Conservation (phyloP, 192 early-diverging fungal species). For the Hyaloraphidium curvatum region DNA sequence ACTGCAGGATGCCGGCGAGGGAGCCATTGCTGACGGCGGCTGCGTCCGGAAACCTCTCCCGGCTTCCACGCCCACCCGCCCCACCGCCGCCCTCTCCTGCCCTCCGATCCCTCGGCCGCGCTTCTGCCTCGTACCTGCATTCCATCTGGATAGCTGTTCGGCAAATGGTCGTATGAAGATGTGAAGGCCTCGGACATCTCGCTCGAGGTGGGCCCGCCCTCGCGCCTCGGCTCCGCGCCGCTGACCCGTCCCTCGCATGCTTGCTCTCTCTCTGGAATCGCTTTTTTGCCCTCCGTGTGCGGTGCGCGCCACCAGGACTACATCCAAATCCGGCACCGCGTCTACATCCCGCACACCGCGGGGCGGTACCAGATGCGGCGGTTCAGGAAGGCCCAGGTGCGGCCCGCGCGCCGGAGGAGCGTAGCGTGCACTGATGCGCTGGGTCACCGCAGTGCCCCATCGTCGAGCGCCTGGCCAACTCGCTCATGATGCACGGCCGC, state of each 20-base stretch:
- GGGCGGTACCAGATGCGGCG: slow-evolving; percentile 92
- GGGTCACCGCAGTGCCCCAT: slow-evolving; percentile 60
- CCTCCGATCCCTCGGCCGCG: too few species aligned
- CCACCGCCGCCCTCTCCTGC: too few species aligned
- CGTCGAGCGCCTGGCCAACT: slow-evolving; percentile 95
- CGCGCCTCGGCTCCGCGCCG: background rate
- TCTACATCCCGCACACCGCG: slow-evolving; percentile 96
- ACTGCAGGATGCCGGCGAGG: too few species aligned
- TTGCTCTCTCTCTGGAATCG: background rate
- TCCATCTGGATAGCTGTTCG: too few species aligned
- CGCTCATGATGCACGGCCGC: slow-evolving; percentile 98
- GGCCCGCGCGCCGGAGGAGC: too few species aligned
- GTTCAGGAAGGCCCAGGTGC: slow-evolving; percentile 90
- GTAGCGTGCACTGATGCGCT: background rate
- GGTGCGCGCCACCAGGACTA: slow-evolving; percentile 44
- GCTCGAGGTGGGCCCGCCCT: slow-evolving; percentile 18
- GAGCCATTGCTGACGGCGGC: too few species aligned
- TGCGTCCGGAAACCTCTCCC: too few species aligned
- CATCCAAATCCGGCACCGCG: slow-evolving; percentile 73
- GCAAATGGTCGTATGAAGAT: slow-evolving; percentile 79
- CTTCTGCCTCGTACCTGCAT: too few species aligned
- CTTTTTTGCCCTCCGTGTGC: background rate
- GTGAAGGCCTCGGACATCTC: slow-evolving; percentile 78
- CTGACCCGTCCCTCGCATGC: background rate
- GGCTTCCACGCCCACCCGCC: too few species aligned